Evolutionary conservation across 768 basidiomycete genomes (phyloP), one percentile per base, ranked within the genome.

Genomic region (Tubosaeta sp.): DNA sequence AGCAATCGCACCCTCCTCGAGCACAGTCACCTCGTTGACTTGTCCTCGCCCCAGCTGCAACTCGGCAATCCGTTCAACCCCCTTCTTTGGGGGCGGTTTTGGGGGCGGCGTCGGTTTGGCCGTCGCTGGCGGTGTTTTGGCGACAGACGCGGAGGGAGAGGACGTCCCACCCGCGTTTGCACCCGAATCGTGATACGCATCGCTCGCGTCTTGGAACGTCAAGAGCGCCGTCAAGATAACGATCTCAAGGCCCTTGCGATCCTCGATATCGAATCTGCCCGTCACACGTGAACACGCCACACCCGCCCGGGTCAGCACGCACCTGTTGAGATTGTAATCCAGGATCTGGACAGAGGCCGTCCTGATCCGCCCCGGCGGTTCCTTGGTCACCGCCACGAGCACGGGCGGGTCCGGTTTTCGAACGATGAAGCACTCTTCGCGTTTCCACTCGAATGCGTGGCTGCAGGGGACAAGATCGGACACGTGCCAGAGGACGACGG

Each of bases 371-470:
- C 86, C 84, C 2, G 82, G 73, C 2, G 82, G 78, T 53, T 90
- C 90, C 60, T 85, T 90, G 3, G 87, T 90, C 25, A 90, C 75
- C 0, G 88, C 89, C 12, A 93, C 84, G 10, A 91, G 78, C 2
- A 93, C 89, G 38, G 90, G 86, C 6, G 90, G 90, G 57, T 93
- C 90, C 9, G 90, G 90, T 63, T 91, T 91, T 19, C 90, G 81
- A 38, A 91, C 66, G 67, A 92, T 80, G 67, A 77, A 91, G 68
- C 89, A 91, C 57, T 86, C 85, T 62, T 90, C 88, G 39, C 86
- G 78, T 61, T 82, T 87, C 90, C 90, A 93, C 61, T 91, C 90
- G 55, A 89, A 90, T 38, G 86, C 81, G 54, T 92, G 85, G 32
- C 90, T 92, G 59, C 24, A 32, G 18, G 24, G 21, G 30, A 27